Evolutionary conservation across 2,329 filamentous ascomycete species (phyloP).

Genomic region (Aspergillus cejpii): DNA sequence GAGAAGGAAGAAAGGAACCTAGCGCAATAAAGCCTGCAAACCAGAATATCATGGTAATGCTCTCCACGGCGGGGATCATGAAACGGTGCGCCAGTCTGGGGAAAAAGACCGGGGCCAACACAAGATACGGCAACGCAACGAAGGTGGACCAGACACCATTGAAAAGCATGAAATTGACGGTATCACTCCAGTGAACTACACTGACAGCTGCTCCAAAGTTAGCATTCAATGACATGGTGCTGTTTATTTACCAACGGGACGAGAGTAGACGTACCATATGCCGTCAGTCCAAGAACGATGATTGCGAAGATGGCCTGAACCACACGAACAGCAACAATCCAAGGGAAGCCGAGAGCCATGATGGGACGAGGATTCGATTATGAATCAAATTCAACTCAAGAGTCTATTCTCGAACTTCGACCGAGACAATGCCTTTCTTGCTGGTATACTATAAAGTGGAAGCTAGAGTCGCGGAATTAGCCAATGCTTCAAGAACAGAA

Average conservation of each 20-base stretch:
- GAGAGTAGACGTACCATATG: slow-evolving; percentile 54
- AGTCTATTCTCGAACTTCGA: too few species aligned
- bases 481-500: not conserved
- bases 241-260: not conserved
- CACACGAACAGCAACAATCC: slow-evolving; percentile 52
- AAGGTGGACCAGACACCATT: slow-evolving; percentile 68
- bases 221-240: slow-evolving; percentile 2
- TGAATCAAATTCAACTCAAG: too few species aligned
- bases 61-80: slow-evolving; percentile 61
- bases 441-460: not conserved
- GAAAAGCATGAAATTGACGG: slow-evolving; percentile 75
- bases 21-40: slow-evolving; percentile 77
- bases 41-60: slow-evolving; percentile 78
- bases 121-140: slow-evolving; percentile 60
- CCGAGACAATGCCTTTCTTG: not conserved
- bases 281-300: slow-evolving; percentile 67
- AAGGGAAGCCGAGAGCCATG: slow-evolving; percentile 18
- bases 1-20: slow-evolving; percentile 57
- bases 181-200: slow-evolving; percentile 49
- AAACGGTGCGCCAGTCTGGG: slow-evolving; percentile 56
- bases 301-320: slow-evolving; percentile 62
- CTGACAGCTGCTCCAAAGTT: slow-evolving; percentile 46
- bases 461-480: not conserved
- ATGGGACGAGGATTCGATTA: too few species aligned
- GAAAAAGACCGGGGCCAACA: slow-evolving; percentile 59